Evolutionary conservation across 139 green algal genomes (phyloP).

Genomic region (Micractinium sp.): DNA sequence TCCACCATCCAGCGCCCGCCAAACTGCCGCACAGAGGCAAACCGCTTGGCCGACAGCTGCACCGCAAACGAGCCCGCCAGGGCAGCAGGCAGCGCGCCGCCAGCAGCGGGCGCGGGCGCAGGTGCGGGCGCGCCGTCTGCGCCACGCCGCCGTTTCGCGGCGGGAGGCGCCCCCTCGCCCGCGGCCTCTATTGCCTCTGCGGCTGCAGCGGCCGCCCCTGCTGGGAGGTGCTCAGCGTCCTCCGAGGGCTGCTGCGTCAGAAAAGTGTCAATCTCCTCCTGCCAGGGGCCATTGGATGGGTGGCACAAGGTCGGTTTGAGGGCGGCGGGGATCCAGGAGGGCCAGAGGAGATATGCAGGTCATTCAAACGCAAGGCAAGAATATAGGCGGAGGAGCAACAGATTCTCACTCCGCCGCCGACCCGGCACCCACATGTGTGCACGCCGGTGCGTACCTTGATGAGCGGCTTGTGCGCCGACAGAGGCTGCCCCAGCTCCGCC

Average conservation of each 20-base stretch:
- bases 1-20: slow-evolving; percentile 47
- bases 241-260: slow-evolving; percentile 17
- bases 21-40: slow-evolving; percentile 42
- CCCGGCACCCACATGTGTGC: neutral
- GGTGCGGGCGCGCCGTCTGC: neutral
- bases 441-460: slow-evolving; percentile 27
- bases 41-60: slow-evolving; percentile 37
- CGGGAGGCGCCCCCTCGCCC: neutral
- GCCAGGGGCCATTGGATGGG: neutral
- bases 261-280: slow-evolving; percentile 44
- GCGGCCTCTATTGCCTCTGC: neutral
- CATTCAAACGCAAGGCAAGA: neutral
- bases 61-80: neutral
- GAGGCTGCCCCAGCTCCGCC: slow-evolving; percentile 16
- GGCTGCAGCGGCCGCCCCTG: neutral
- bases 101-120: neutral
- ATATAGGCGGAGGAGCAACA: too few species aligned
- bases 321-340: neutral
- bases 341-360: neutral
- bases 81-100: neutral
- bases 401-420: neutral
- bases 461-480: slow-evolving; percentile 34
- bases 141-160: slow-evolving; percentile 8
- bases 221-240: neutral
- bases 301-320: too few species aligned